A percentile compares a stretch with the other conserved stretches of the same genome.
These are phyloP conservation scores for Flueggea neowawraea DNA, from an alignment of 441 rosid genomes.

Conservation along the genomic window DNA sequence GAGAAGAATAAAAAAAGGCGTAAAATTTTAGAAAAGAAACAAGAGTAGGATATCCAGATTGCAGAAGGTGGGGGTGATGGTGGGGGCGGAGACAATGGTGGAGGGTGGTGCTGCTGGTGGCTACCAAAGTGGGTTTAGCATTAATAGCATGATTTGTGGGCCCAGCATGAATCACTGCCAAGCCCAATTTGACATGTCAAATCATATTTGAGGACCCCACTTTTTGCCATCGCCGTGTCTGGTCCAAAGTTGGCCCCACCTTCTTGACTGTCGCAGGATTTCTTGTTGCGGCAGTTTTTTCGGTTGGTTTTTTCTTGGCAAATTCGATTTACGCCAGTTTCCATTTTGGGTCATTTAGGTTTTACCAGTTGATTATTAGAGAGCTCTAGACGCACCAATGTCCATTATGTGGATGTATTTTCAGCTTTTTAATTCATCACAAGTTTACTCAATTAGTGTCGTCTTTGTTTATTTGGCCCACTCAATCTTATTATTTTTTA, in stretches of 20 bases:
- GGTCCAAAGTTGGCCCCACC: slow-evolving; percentile 16
- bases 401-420: too few relatives aligned
- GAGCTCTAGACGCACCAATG: background rate
- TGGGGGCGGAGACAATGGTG: slow-evolving; percentile 16
- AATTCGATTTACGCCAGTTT: background rate
- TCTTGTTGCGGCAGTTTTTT: too few relatives aligned
- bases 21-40: slow-evolving; percentile 18
- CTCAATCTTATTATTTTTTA: too few relatives aligned
- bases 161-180: slow-evolving; percentile 37
- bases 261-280: slow-evolving; percentile 6
- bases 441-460: too few relatives aligned
- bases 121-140: slow-evolving; percentile 41
- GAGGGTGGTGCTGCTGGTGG: slow-evolving; percentile 23
- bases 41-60: slow-evolving; percentile 13
- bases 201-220: slow-evolving; percentile 15
- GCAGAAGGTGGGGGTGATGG: slow-evolving; percentile 13
- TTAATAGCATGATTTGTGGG: slow-evolving; percentile 42
- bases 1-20: slow-evolving; percentile 5
- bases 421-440: too few relatives aligned
- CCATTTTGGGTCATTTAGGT: slow-evolving; percentile 14
- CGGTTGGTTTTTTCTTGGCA: slow-evolving; percentile 25
- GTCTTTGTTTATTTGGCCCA: background rate
- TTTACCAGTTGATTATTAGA: background rate
- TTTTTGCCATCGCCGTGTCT: slow-evolving; percentile 26
- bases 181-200: slow-evolving; percentile 29